A percentile compares a stretch with the other conserved stretches of the same genome.
These are phyloP conservation scores for Amauroascus verrucosus DNA, from an alignment of 2,329 filamentous ascomycete genomes.

Conservation along the genomic window DNA sequence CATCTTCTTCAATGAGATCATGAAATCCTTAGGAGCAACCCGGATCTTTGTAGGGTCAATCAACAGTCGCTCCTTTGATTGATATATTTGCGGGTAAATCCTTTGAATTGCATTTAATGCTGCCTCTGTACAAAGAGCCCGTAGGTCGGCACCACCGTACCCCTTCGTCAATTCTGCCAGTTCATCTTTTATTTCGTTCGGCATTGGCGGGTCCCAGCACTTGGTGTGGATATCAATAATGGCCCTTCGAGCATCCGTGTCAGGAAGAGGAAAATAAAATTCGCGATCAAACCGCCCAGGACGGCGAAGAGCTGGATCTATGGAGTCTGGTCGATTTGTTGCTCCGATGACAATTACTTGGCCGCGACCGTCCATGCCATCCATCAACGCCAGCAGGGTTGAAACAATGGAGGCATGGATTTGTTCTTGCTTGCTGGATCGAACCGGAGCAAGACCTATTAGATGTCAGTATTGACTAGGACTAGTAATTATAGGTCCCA, in stretches of 20 bases:
- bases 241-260: conserved; percentile 64
- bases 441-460: conserved; percentile 66
- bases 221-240: conserved; percentile 94
- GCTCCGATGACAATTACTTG: conserved; percentile 98
- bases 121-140: conserved; percentile 90
- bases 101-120: conserved; percentile 91
- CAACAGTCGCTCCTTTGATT: conserved; percentile 75
- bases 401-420: conserved; percentile 97
- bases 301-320: conserved; percentile 92
- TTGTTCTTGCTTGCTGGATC: conserved; percentile 96
- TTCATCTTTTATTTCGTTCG: conserved; percentile 66
- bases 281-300: conserved; percentile 96
- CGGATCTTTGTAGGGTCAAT: conserved; percentile 78
- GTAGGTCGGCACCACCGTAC: conserved; percentile 89
- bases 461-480: not conserved
- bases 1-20: conserved; percentile 93
- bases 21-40: conserved; percentile 88
- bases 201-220: conserved; percentile 72
- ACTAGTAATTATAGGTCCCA: not conserved
- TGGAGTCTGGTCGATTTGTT: conserved; percentile 98
- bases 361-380: conserved; percentile 94
- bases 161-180: conserved; percentile 83
- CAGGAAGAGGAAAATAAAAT: conserved; percentile 93
- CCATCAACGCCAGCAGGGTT: conserved; percentile 87
- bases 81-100: conserved; percentile 93